These are phyloP conservation scores for Globisporangium paddicum DNA, from an alignment of 352 stramenopile genomes.

Conservation along the genomic window DNA sequence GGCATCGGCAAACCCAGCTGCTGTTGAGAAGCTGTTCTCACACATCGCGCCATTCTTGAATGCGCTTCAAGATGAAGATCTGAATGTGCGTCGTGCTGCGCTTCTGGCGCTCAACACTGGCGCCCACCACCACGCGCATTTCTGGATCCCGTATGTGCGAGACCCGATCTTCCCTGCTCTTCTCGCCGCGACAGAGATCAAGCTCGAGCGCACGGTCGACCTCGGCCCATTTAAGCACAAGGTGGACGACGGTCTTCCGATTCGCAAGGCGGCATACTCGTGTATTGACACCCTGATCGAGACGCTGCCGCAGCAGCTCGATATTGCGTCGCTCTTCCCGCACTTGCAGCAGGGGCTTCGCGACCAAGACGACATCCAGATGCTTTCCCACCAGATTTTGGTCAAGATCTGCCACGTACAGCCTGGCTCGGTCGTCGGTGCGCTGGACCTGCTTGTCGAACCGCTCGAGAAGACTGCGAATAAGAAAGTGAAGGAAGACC, in stretches of 20 bases:
- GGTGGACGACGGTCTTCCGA: constrained; percentile 86
- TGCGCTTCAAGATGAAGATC: constrained; percentile 93
- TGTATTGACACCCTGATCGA: constrained; percentile 96
- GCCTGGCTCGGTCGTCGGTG: constrained; percentile 75
- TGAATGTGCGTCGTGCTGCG: constrained; percentile 92
- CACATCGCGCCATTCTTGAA: constrained; percentile 89
- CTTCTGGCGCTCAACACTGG: constrained; percentile 96
- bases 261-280: constrained; percentile 91
- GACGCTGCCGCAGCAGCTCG: constrained; percentile 89
- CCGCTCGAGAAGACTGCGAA: constrained; percentile 94
- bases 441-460: constrained; percentile 89
- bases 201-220: constrained; percentile 96
- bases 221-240: constrained; percentile 99
- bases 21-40: constrained; percentile 45
- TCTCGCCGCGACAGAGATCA: constrained; percentile 89
- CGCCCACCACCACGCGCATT: constrained; percentile 92
- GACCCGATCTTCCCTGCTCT: constrained; percentile 90
- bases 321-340: constrained; percentile 91
- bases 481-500: constrained; percentile 94
- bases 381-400: constrained; percentile 96
- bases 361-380: constrained; percentile 96
- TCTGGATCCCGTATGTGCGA: constrained; percentile 70
- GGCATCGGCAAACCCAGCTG: constrained; percentile 24
- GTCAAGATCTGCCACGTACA: constrained; percentile 90
- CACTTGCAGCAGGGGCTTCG: constrained; percentile 89